Evolutionary conservation across 805 yeast species (phyloP).

Genomic region (Nakazawaea pomicola): DNA sequence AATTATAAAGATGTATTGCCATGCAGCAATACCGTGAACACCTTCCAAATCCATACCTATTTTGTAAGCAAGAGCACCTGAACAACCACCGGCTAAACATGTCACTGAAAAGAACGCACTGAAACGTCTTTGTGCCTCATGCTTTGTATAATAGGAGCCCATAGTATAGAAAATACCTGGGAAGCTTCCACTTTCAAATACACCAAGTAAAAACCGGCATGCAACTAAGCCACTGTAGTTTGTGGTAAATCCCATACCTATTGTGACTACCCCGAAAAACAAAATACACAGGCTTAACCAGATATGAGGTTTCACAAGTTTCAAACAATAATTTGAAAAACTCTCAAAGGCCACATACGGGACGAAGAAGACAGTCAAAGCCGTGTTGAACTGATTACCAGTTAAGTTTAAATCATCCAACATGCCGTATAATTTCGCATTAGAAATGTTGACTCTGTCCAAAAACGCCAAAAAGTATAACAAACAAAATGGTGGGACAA

Average conservation of each 20-base stretch:
- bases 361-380: slow-evolving; percentile 65
- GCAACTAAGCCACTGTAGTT: slow-evolving; percentile 56
- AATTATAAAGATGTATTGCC: slow-evolving; percentile 42
- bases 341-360: slow-evolving; percentile 65
- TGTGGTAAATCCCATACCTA: slow-evolving; percentile 60
- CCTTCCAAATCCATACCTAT: slow-evolving; percentile 49
- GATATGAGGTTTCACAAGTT: slow-evolving; percentile 54
- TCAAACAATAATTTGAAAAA: slow-evolving; percentile 57
- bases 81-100: slow-evolving; percentile 74
- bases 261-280: slow-evolving; percentile 57
- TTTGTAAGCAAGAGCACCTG: slow-evolving; percentile 67
- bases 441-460: slow-evolving; percentile 79
- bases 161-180: slow-evolving; percentile 72
- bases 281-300: slow-evolving; percentile 60
- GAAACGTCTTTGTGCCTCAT: slow-evolving; percentile 65
- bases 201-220: slow-evolving; percentile 61
- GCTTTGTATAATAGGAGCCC: slow-evolving; percentile 58
- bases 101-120: slow-evolving; percentile 68
- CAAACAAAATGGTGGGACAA: slow-evolving; percentile 72
- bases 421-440: slow-evolving; percentile 73
- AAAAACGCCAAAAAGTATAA: slow-evolving; percentile 72
- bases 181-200: slow-evolving; percentile 67
- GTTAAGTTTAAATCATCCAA: slow-evolving; percentile 45
- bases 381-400: slow-evolving; percentile 58
- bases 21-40: slow-evolving; percentile 34